Base-by-base conservation (phyloP, 1,139 yeast species). In the Yamadazyma membranifaciens region DNA sequence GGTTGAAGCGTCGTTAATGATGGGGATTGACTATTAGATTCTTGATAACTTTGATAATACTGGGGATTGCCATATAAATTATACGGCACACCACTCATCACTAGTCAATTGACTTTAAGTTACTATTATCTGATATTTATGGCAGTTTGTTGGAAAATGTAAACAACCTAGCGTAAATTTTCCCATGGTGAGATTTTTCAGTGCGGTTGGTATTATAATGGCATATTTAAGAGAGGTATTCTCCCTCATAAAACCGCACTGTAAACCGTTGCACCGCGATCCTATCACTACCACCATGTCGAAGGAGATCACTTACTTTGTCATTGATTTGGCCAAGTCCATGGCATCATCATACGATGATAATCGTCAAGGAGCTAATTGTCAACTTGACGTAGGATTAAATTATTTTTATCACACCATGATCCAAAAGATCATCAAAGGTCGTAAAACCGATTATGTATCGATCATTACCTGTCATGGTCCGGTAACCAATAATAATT, bases 291-390 rank as follows among this genome's bases (percentile, higher is more conserved):
- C 29, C 12, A 61, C 62, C 65, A 67, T 69, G 34, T 63, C 65
- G 20, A 72, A 72, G 46, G 76, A 74, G 64, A 61, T 73, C 31
- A 77, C 83, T 0, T 61, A 73, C 3, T 80, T 77, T 49, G 71
- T 81, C 14, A 65, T 80, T 9, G 88, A 83, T 54, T 59, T 71
- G n/a, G n/a, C n/a, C n/a, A n/a, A n/a, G n/a, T n/a, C n/a, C n/a
- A n/a, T n/a, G n/a, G n/a, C n/a, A n/a, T n/a, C n/a, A n/a, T n/a
- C n/a, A n/a, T n/a, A n/a, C n/a, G n/a, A n/a, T n/a, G n/a, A 26
- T 66, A 77, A 17, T 63, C 67, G 12, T 48, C 65, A 5, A 76
- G 77, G 80, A 10, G 28, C 5, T 9, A 9, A 26, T 7, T 26
- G 12, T 32, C 34, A 73, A 60, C 6, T 13, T 28, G 4, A 13